Evolutionary conservation across 164 flowering plant genomes (phyloP), one percentile per base, ranked within the genome.

Genomic region (Amborella trichopoda): DNA sequence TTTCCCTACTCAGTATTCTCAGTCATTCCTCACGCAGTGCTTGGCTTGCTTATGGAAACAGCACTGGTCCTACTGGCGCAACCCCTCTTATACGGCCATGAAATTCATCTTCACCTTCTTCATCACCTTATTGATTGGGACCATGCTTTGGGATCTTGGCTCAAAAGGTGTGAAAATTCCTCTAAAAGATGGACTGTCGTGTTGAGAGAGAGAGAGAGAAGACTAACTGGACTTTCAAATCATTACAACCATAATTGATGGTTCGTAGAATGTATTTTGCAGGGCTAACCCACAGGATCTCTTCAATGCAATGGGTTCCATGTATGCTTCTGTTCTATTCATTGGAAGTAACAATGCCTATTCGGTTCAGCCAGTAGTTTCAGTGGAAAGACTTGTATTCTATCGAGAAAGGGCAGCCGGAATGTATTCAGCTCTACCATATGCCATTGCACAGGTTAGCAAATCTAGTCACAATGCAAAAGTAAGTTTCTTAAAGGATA

Each of bases 21-120:
- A 78, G 48, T 42, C 61, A 21, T 72, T 70, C 40, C 4, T 54
- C 9, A 65, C 67, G 23, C 86, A 81, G 44, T 79, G 68, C 57
- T 59, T 46, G 52, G 73, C 77, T 19, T 74, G 81, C 30, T 73
- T 78, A 33, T 78, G 85, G 85, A 78, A 78, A 46, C 81, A 78
- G 43, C 56, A 65, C 52, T 65, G 62, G 65, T 73, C 85, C 12
- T 78, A 76, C 28, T 76, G 85, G 85, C 67, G 81, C 45, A 60
- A 71, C 54, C 59, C 81, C 6, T 54, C 54, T 53, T 75, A 71
- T 42, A 78, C 75, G 55, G 71, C 68, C 14, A 58, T 67, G 38
- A 48, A 81, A 13, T 65, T 71, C 39, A 54, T 71, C 46, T 52
- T 73, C 68, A 69, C 85, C 8, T 38, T 66, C 0, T 26, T 71